Conservation (phyloP, 1,284 basidiomycete species). For the Ceratobasidium papillatum region DNA sequence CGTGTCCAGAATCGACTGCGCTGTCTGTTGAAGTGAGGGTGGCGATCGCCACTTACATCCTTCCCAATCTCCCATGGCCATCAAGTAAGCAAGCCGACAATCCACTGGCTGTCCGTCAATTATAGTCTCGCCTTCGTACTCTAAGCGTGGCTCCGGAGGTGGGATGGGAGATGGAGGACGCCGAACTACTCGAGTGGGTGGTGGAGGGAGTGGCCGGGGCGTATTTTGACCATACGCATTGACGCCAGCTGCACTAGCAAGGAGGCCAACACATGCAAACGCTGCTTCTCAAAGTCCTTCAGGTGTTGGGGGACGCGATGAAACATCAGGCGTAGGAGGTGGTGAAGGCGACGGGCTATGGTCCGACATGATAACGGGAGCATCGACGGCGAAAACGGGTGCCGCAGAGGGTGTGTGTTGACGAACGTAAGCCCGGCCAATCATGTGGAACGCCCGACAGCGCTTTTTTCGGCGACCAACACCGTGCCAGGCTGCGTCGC, state of each 20-base stretch:
- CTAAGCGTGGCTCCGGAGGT: background rate
- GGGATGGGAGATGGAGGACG: background rate
- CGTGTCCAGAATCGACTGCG: background rate
- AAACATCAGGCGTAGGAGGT: background rate
- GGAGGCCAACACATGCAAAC: background rate
- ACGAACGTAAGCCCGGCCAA: background rate
- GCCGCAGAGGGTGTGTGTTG: background rate
- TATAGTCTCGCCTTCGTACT: background rate
- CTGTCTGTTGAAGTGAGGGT: background rate
- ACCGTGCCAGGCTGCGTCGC: background rate
- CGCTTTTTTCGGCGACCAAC: background rate
- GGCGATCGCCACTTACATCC: background rate
- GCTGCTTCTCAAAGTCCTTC: background rate
- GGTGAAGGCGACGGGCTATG: background rate
- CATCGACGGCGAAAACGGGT: background rate
- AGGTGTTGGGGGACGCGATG: background rate
- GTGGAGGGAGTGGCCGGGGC: background rate
- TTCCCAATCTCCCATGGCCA: background rate
- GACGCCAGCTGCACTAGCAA: background rate
- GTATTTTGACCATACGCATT: slow-evolving; percentile 1
- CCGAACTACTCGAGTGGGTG: background rate
- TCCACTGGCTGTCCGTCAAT: background rate
- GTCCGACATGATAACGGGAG: too few species aligned
- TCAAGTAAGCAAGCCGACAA: background rate
- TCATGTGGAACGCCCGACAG: background rate